Percentiles rank a stretch among this genome's conserved stretches.
phyloP scores from a whole-genome alignment of 2,329 filamentous ascomycete genomes.

The Coniella vitis region DNA sequence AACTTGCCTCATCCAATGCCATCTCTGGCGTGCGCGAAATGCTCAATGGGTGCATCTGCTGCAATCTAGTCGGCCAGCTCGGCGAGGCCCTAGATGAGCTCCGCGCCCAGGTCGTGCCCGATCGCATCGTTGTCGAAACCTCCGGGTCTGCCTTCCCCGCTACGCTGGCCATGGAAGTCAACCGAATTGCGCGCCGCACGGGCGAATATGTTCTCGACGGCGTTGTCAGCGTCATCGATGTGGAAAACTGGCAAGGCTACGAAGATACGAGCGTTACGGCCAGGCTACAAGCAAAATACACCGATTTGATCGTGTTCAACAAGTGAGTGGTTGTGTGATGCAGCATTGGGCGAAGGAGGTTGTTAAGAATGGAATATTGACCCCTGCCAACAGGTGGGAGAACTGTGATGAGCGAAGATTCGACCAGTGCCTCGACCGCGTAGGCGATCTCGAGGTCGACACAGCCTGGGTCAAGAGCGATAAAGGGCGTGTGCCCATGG shows the following conservation, averaged over 20 bases:
- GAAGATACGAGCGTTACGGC: conserved; percentile 88
- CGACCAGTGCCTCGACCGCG: conserved; percentile 69
- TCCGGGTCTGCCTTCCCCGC: conserved; percentile 82
- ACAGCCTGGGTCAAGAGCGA: conserved; percentile 80
- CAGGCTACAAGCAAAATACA: conserved; percentile 80
- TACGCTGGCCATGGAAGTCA: conserved; percentile 85
- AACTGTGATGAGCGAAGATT: conserved; percentile 63
- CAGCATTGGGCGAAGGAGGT: not conserved
- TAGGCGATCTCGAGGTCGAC: conserved; percentile 76
- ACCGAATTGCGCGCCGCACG: conserved; percentile 65
- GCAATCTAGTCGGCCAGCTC: conserved; percentile 92
- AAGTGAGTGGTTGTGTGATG: conserved; percentile 40
- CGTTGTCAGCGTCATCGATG: conserved; percentile 83
- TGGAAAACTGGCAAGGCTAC: conserved; percentile 92
- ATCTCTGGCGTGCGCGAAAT: conserved; percentile 89
- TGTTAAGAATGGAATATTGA: not conserved
- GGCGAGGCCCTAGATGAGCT: conserved; percentile 73
- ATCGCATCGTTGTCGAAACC: conserved; percentile 92
- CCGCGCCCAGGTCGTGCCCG: conserved; percentile 49
- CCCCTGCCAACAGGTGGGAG: conserved; percentile 52
- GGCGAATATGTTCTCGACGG: conserved; percentile 71
- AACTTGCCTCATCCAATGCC: conserved; percentile 74
- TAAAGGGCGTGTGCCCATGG: conserved; percentile 69
- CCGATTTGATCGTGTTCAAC: conserved; percentile 85
- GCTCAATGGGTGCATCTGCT: conserved; percentile 97